Evolutionary conservation across 1,139 yeast genomes (phyloP).

Genomic region (Magnusiomyces paraingens): DNA sequence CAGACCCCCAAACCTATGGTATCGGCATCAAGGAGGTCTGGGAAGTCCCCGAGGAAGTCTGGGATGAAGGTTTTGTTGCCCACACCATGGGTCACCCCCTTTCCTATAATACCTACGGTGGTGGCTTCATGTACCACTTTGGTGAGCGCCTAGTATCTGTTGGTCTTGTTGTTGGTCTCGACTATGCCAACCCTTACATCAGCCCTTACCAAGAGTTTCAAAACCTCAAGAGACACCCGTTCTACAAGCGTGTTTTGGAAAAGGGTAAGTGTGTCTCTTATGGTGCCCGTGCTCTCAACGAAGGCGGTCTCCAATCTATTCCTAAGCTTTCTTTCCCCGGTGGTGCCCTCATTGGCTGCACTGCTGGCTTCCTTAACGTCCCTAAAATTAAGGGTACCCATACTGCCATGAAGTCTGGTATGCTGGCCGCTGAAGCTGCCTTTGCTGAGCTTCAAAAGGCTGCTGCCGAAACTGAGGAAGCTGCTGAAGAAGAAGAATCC

Average conservation of each 20-base stretch:
- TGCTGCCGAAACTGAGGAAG: conserved; percentile 39
- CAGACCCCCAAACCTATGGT: conserved; percentile 86
- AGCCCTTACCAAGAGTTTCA: conserved; percentile 96
- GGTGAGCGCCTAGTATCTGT: conserved; percentile 88
- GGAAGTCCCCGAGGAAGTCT: conserved; percentile 86
- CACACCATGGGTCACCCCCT: conserved; percentile 92
- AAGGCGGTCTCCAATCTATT: conserved; percentile 90
- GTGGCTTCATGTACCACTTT: conserved; percentile 95
- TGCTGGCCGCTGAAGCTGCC: conserved; percentile 86
- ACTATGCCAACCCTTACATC: conserved; percentile 86
- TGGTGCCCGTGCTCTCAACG: conserved; percentile 93
- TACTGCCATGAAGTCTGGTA: conserved; percentile 92
- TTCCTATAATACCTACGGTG: conserved; percentile 71
- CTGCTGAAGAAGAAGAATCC: conserved; percentile 37
- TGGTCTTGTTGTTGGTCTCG: conserved; percentile 88
- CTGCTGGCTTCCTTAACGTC: conserved; percentile 95
- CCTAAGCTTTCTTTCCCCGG: conserved; percentile 92
- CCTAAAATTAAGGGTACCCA: conserved; percentile 98
- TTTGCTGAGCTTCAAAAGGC: conserved; percentile 47
- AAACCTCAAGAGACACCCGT: conserved; percentile 86
- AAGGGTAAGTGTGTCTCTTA: conserved; percentile 92
- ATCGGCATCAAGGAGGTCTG: conserved; percentile 93
- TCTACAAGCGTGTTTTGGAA: conserved; percentile 62
- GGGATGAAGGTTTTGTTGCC: conserved; percentile 72
- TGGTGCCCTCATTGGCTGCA: conserved; percentile 87